Evolutionary conservation across 345 rosid genomes (phyloP).

Genomic region (Bruguiera gymnorhiza): DNA sequence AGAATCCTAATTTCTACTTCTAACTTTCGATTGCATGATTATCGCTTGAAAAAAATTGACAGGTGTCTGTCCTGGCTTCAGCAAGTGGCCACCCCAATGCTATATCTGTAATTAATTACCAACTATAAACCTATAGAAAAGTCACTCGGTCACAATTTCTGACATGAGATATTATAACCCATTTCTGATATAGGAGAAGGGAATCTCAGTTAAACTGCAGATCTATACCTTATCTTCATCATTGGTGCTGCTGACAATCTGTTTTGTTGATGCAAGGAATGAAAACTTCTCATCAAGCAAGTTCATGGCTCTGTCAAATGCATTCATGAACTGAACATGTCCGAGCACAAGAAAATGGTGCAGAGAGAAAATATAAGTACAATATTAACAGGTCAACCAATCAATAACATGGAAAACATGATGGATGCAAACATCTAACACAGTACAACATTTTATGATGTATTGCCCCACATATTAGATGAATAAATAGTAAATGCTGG

Average conservation of each 20-base stretch:
- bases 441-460: too few species aligned
- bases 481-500: too few species aligned
- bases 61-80: too few species aligned
- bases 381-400: neutral
- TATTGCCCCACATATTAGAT: too few species aligned
- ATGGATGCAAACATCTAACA: too few species aligned
- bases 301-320: conserved; percentile 70
- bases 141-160: neutral
- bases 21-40: neutral
- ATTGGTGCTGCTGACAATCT: conserved; percentile 64
- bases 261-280: conserved; percentile 60
- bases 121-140: neutral
- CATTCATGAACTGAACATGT: conserved; percentile 60
- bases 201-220: neutral
- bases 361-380: neutral
- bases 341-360: neutral
- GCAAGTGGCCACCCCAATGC: too few species aligned
- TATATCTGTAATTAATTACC: neutral
- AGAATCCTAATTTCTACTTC: too few species aligned
- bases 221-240: conserved; percentile 65
- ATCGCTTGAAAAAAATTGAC: too few species aligned
- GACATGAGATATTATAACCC: neutral
- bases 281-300: conserved; percentile 60
- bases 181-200: neutral
- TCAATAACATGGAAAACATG: too few species aligned